These are phyloP conservation scores for Dioscorea dumetorum DNA, from an alignment of 106 monocot genomes.

Conservation along the genomic window DNA sequence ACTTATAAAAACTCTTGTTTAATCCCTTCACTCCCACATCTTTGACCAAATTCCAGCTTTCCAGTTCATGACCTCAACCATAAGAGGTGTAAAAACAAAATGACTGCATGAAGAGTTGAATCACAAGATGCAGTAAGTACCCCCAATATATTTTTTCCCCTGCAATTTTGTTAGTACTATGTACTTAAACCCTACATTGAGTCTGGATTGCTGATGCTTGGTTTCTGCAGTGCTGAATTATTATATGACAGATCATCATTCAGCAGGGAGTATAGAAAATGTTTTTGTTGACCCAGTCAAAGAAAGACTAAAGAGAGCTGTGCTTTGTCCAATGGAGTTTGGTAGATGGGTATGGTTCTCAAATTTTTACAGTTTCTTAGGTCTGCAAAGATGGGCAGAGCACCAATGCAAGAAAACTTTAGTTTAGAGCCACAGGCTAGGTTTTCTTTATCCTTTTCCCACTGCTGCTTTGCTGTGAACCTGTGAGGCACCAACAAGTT, in stretches of 20 bases:
- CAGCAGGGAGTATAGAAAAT: neutral
- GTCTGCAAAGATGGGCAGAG: neutral
- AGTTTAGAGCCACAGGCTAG: neutral
- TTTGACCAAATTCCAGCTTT: too few relatives aligned
- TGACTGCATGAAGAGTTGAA: too few relatives aligned
- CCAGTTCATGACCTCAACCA: too few relatives aligned
- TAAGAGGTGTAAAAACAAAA: too few relatives aligned
- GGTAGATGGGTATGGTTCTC: neutral
- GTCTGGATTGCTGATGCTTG: slow-evolving; percentile 1
- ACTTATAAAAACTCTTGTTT: too few relatives aligned
- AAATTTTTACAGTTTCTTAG: neutral
- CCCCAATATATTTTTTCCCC: too few relatives aligned
- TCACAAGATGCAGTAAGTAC: too few relatives aligned
- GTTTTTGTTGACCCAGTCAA: slow-evolving; percentile 8
- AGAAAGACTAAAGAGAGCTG: neutral
- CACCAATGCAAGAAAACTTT: neutral
- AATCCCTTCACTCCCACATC: too few relatives aligned
- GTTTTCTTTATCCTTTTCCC: slow-evolving; percentile 1
- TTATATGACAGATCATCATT: slow-evolving; percentile 11
- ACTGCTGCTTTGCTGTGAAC: neutral
- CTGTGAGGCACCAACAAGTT: neutral
- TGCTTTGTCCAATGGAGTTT: neutral
- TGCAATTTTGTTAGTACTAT: too few relatives aligned
- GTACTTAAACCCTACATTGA: too few relatives aligned
- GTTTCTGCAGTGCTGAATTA: neutral